Evolutionary conservation across 331 rosid species (phyloP), one percentile per base, ranked within the genome.

Genomic region (Dryas integrifolia): DNA sequence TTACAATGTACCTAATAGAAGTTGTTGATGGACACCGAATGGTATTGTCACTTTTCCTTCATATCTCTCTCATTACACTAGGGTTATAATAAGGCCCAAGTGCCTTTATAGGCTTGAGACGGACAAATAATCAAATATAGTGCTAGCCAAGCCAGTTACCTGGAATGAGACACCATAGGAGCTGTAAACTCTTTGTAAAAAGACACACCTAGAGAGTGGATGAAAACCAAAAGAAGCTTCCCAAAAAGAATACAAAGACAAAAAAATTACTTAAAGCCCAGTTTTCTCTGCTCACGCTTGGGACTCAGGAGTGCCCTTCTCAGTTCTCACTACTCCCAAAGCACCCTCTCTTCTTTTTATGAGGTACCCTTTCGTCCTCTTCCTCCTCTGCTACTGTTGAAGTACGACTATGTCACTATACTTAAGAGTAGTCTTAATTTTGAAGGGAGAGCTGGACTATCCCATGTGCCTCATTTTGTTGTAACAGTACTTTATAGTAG

Each of bases 381-480:
- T 67, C 35, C 70, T 15, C 15, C 13, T 48, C 64, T 58, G 46
- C 73, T 47, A 68, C 70, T 72, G 78, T 46, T 13, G 46, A 59
- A 18, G 65, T 74, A 10, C 58, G 67, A 75, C 56, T 48, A 38
- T 73, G 46, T 51, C 70, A 44, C 60, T 64, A 35, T 61, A 14
- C 58, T 51, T 62, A 44, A n/a, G 35, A 7, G 38, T 39, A 50
- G 49, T 50, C 77, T 58, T 26, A 3, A 12, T 44, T 67, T 68
- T 59, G 72, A 73, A 73, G 70, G 46, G 59, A 11, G 52, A 72
- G 75, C 57, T 41, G 46, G 64, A 44, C 41, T 58, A 26, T 46
- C 85, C 85, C 96, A 87, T 82, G 91, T 88, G 88, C 86, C 61
- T 62, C 72, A 56, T 46, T 53, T 82, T 76, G 35, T 41, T 57